Base-by-base conservation (phyloP, 2,329 filamentous ascomycete species). In the Metarhizium anisopliae region DNA sequence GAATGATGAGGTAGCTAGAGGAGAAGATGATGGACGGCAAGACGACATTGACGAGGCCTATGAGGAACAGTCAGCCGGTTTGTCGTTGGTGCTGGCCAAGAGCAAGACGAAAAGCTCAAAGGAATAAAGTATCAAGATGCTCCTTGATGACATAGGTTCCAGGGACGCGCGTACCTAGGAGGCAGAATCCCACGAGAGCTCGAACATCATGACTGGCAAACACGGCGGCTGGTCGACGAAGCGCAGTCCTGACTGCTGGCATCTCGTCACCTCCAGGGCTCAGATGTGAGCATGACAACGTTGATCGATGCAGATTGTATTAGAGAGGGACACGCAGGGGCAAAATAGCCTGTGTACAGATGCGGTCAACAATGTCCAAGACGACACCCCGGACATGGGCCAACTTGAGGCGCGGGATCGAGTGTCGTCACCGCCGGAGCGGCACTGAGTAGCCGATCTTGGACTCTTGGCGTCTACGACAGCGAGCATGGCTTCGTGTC, bases 1-100 rank as follows among this genome's bases (percentile, higher is more conserved):
- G 68, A 51, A 71, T 63, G 51, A 70, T 67, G 58, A 71, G 67
- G 49, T 72, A 71, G 55, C 68, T 68, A 52, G 65, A 62, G 6
- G 67, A 64, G 55, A 66, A 64, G 40, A 68, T 63, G 47, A 69
- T 62, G 52, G 62, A 65, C 0, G 68, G 63, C 3, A 71, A 60
- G 40, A 68, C 49, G 8, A 60, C 62, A 52, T 67, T 70, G 52
- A 61, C 60, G 54, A 71, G 58, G 51, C 67, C 70, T 72, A 52
- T 3, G 29, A 32, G 14, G 40, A 30, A 14, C 6, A 51, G 25
- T 25, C 25, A 25, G 25, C 3, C 7, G 25, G 32, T 11, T 35
- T 35, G 6, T 35, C 6, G 10, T 7, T 35, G 6, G 32, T 25
- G 1, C 25, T 25, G 1, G 25, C 25, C 25, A 25, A 25, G 25